A percentile compares a stretch with the other conserved stretches of the same genome.
These are phyloP conservation scores for Tremella mesenterica DNA, from an alignment of 768 basidiomycete species.

Conservation along the genomic window DNA sequence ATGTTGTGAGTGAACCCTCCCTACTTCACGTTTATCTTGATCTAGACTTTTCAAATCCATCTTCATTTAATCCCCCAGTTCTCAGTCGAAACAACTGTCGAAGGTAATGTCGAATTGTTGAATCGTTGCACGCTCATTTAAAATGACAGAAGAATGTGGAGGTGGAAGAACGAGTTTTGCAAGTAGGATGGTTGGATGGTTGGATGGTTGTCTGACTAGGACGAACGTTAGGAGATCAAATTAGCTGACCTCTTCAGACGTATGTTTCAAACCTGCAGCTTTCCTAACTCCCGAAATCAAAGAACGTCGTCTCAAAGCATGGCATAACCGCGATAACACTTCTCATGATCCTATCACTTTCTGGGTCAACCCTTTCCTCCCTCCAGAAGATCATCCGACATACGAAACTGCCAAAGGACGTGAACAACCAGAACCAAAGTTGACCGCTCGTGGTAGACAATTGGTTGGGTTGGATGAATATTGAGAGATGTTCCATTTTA, in stretches of 20 bases:
- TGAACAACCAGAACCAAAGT: neutral
- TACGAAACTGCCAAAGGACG: constrained; percentile 1
- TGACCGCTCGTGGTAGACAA: constrained; percentile 6
- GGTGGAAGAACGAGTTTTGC: too few species aligned
- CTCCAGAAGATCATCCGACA: constrained; percentile 5
- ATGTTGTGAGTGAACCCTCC: neutral
- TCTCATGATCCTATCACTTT: constrained; percentile 13
- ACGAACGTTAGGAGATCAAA: neutral
- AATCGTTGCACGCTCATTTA: too few species aligned
- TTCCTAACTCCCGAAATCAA: constrained; percentile 15
- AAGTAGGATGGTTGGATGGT: too few species aligned
- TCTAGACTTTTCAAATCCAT: neutral
- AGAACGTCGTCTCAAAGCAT: constrained; percentile 13
- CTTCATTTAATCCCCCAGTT: neutral
- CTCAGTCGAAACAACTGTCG: too few species aligned
- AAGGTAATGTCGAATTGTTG: too few species aligned
- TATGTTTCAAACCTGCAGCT: constrained; percentile 24
- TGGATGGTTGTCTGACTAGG: too few species aligned
- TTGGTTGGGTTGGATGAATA: constrained; percentile 3
- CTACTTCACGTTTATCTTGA: neutral
- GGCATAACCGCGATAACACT: constrained; percentile 15
- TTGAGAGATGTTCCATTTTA: neutral
- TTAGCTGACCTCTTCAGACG: constrained; percentile 7
- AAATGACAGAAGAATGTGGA: too few species aligned
- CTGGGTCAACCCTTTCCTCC: neutral